phyloP scores from a whole-genome alignment of 2,329 filamentous ascomycete species.

The Metarhizium guizhouense region DNA sequence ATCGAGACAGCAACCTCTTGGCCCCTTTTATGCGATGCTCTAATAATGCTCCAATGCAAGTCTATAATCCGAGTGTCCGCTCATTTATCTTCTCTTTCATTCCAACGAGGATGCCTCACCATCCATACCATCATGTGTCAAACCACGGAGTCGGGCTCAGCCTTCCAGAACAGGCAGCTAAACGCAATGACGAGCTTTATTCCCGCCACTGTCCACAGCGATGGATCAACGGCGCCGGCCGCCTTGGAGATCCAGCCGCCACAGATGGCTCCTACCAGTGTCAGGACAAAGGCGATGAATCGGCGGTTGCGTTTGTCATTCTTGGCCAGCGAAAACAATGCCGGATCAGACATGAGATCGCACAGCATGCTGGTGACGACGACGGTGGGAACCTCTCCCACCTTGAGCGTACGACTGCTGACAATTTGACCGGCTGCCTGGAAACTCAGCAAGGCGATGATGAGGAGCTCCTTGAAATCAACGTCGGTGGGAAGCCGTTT shows the following conservation, averaged over 20 bases:
- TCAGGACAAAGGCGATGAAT: slow-evolving; percentile 32
- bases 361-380: slow-evolving; percentile 47
- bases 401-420: slow-evolving; percentile 37
- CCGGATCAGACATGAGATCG: slow-evolving; percentile 42
- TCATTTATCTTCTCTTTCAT: background rate
- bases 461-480: slow-evolving; percentile 26
- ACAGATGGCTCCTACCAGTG: slow-evolving; percentile 37
- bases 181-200: slow-evolving; percentile 33
- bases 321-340: slow-evolving; percentile 29
- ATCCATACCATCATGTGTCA: background rate
- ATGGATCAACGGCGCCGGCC: slow-evolving; percentile 27
- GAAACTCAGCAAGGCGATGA: slow-evolving; percentile 40
- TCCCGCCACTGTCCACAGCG: slow-evolving; percentile 35
- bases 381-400: slow-evolving; percentile 44
- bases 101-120: background rate
- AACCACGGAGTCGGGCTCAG: slow-evolving; percentile 4
- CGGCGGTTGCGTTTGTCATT: slow-evolving; percentile 44
- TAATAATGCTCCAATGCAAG: background rate
- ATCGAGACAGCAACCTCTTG: no score
- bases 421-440: slow-evolving; percentile 46
- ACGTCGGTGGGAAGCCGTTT: slow-evolving; percentile 6
- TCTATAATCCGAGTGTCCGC: background rate
- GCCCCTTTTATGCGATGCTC: no score
- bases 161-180: slow-evolving; percentile 24
- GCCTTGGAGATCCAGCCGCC: slow-evolving; percentile 40